Percentiles rank a stretch among this genome's conserved stretches.
Evolutionary conservation across 768 basidiomycete species (phyloP).

Genomic region (Auriscalpium vulgare): DNA sequence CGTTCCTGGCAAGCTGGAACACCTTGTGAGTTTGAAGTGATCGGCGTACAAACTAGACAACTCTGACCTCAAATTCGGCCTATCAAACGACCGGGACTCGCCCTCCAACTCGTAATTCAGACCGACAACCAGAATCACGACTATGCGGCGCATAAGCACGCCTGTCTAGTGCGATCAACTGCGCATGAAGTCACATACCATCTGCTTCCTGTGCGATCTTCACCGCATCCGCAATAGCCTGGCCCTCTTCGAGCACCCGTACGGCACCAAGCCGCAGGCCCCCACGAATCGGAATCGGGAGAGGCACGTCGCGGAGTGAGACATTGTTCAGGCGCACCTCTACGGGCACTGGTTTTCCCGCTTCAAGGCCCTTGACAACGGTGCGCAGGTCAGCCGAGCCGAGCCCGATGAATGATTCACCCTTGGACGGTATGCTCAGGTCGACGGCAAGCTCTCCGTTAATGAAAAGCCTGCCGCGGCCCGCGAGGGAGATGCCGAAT

Average conservation of each 20-base stretch:
- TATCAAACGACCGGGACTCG: conserved; percentile 44
- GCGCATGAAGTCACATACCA: conserved; percentile 19
- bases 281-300: conserved; percentile 20
- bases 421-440: conserved; percentile 28
- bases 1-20: conserved; percentile 36
- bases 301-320: conserved; percentile 20
- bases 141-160: conserved; percentile 17
- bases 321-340: conserved; percentile 21
- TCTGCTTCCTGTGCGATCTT: conserved; percentile 32
- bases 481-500: conserved; percentile 37
- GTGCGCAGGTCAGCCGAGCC: conserved; percentile 33
- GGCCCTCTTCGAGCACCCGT: conserved; percentile 22
- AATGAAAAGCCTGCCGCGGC: conserved; percentile 44
- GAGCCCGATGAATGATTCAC: conserved; percentile 36
- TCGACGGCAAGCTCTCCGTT: conserved; percentile 41
- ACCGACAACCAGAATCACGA: conserved; percentile 42
- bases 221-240: conserved; percentile 28
- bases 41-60: background rate
- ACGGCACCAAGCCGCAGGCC: conserved; percentile 14
- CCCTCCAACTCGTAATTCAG: conserved; percentile 54
- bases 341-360: conserved; percentile 34
- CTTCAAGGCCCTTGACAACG: conserved; percentile 31
- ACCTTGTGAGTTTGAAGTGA: background rate
- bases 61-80: conserved; percentile 34
- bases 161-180: background rate